Conservation (phyloP, 2,329 filamentous ascomycete species). For the Nectriaceae sp. region DNA sequence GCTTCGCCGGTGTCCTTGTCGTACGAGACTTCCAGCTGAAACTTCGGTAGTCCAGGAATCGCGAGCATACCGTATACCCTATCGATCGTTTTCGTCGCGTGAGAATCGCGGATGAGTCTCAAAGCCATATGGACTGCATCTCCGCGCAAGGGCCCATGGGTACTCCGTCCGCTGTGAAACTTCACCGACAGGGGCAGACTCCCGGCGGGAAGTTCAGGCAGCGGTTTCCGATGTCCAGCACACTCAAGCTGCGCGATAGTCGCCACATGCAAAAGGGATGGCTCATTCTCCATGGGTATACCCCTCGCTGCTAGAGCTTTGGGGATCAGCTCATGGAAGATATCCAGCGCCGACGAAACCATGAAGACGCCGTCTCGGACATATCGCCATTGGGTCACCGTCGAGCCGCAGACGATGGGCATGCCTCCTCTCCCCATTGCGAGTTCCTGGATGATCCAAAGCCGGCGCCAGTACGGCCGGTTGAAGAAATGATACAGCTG, state of each 20-base stretch:
- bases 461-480: not conserved
- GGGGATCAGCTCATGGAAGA: not conserved
- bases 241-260: slow-evolving; percentile 2
- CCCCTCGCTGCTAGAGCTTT: not conserved
- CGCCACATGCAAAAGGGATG: slow-evolving; percentile 1
- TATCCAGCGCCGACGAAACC: not conserved
- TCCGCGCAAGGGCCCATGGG: not conserved
- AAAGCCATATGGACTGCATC: not conserved
- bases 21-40: not conserved
- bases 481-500: slow-evolving; percentile 1
- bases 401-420: not conserved
- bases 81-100: not conserved
- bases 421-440: slow-evolving; percentile 1
- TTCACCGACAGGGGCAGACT: not conserved
- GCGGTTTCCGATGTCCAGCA: not conserved
- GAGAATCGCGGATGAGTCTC: not conserved
- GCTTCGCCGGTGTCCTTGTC: not conserved
- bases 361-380: not conserved
- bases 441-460: slow-evolving; percentile 1
- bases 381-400: slow-evolving; percentile 2
- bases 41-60: not conserved
- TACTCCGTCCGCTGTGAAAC: not conserved
- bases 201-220: not conserved
- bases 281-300: not conserved
- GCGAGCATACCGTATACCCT: not conserved